phyloP scores from a whole-genome alignment of 768 basidiomycete species.

The Leccinum imitatum region DNA sequence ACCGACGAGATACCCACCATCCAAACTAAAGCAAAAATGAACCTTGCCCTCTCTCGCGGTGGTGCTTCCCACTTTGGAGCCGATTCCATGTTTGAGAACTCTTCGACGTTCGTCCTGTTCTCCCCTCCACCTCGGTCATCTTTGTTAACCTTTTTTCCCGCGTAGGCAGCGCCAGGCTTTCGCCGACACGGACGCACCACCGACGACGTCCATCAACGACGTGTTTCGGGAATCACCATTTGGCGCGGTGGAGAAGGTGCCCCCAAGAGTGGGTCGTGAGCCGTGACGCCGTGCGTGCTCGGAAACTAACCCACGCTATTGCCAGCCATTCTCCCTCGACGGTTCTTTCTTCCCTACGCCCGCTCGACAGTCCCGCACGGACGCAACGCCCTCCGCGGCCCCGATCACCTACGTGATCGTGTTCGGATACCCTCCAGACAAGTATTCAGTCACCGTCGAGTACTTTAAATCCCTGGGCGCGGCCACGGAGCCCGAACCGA shows the following conservation, averaged over 20 bases:
- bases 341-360: slow-evolving; percentile 15
- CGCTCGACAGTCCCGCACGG: slow-evolving; percentile 21
- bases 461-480: slow-evolving; percentile 76
- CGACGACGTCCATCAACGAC: slow-evolving; percentile 72
- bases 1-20: slow-evolving; percentile 74
- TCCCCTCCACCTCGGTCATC: neutral
- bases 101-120: slow-evolving; percentile 30
- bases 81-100: slow-evolving; percentile 82
- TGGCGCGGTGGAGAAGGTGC: slow-evolving; percentile 28
- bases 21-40: slow-evolving; percentile 80
- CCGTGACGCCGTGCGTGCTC: neutral
- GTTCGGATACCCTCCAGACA: slow-evolving; percentile 87
- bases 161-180: slow-evolving; percentile 58
- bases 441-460: slow-evolving; percentile 67
- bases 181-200: slow-evolving; percentile 79
- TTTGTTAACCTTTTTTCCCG: too few relatives aligned
- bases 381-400: slow-evolving; percentile 30
- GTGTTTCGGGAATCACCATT: slow-evolving; percentile 55
- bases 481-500: slow-evolving; percentile 64
- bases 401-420: slow-evolving; percentile 68
- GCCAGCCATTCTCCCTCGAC: slow-evolving; percentile 25
- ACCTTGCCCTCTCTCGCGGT: slow-evolving; percentile 61
- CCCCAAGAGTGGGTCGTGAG: slow-evolving; percentile 21
- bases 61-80: slow-evolving; percentile 73
- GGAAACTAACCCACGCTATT: neutral